Evolutionary conservation across 2,329 filamentous ascomycete species (phyloP).

Genomic region (Chaetothyriales sp.): DNA sequence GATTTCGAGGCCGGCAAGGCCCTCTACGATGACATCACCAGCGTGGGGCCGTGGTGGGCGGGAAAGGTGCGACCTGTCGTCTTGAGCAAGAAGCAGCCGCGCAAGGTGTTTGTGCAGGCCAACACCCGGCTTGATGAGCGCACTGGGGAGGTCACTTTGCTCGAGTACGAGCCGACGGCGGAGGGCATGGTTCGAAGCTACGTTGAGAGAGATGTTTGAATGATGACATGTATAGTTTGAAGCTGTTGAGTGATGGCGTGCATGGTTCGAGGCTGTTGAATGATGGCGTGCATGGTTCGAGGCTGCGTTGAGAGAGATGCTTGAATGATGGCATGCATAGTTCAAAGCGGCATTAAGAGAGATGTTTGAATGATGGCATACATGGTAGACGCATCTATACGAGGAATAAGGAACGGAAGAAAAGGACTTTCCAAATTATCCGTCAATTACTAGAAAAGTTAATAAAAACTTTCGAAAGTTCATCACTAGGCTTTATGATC

Average conservation of each 20-base stretch:
- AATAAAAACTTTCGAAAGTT: neutral
- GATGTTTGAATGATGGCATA: no score
- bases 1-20: slow-evolving; percentile 64
- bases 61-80: slow-evolving; percentile 57
- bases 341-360: no score
- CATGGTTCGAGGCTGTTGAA: no score
- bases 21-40: slow-evolving; percentile 73
- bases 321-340: no score
- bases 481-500: neutral
- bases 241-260: no score
- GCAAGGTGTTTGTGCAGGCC: slow-evolving; percentile 77
- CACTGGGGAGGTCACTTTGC: slow-evolving; percentile 58
- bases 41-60: slow-evolving; percentile 74
- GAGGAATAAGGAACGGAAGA: no score
- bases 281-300: no score
- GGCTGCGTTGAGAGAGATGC: no score
- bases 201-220: slow-evolving; percentile 42
- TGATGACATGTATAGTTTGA: neutral
- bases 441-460: no score
- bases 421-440: no score
- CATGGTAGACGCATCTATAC: no score
- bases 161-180: slow-evolving; percentile 71
- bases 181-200: slow-evolving; percentile 77
- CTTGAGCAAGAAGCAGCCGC: slow-evolving; percentile 44
- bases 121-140: slow-evolving; percentile 64